Percentiles rank a stretch among this genome's conserved stretches.
Conservation (phyloP, 352 stramenopile genomes). For the Globisporangium cystogenes region DNA sequence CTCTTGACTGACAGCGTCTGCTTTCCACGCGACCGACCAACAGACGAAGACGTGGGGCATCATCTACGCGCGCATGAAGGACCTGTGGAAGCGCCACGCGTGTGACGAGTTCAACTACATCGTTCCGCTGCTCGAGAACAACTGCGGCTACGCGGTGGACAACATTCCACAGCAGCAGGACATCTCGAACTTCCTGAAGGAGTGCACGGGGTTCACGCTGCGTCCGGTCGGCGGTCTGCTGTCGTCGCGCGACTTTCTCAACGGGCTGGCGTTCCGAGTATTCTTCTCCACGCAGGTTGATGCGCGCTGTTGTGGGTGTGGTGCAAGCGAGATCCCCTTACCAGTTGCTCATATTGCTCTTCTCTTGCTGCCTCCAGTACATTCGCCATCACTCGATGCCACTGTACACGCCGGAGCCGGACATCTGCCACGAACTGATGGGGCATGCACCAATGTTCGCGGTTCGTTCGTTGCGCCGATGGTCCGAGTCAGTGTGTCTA, state of each 20-base stretch:
- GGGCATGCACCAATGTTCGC: slow-evolving; percentile 97
- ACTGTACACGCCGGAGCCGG: slow-evolving; percentile 96
- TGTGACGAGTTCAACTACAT: slow-evolving; percentile 97
- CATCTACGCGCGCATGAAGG: slow-evolving; percentile 94
- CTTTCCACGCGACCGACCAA: not conserved
- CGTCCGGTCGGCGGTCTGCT: slow-evolving; percentile 94
- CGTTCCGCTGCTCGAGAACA: slow-evolving; percentile 89
- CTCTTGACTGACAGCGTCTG: not conserved
- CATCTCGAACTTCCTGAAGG: slow-evolving; percentile 93
- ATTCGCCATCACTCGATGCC: slow-evolving; percentile 94
- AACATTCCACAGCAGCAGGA: slow-evolving; percentile 95
- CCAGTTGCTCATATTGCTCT: not conserved
- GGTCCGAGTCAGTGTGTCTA: not conserved
- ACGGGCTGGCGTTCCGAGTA: slow-evolving; percentile 96
- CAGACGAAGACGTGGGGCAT: slow-evolving; percentile 84
- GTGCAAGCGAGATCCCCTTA: not conserved
- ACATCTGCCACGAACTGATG: slow-evolving; percentile 97
- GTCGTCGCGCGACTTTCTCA: slow-evolving; percentile 96
- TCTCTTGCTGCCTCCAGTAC: slow-evolving; percentile 52
- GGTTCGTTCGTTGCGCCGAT: slow-evolving; percentile 17
- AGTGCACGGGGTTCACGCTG: slow-evolving; percentile 90
- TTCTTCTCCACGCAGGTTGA: slow-evolving; percentile 98
- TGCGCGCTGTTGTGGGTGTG: slow-evolving; percentile 8
- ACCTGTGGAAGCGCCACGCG: slow-evolving; percentile 91
- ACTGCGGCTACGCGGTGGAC: slow-evolving; percentile 92